Base-by-base conservation (phyloP, 2,329 filamentous ascomycete genomes). In the Aspergillus sp. region DNA sequence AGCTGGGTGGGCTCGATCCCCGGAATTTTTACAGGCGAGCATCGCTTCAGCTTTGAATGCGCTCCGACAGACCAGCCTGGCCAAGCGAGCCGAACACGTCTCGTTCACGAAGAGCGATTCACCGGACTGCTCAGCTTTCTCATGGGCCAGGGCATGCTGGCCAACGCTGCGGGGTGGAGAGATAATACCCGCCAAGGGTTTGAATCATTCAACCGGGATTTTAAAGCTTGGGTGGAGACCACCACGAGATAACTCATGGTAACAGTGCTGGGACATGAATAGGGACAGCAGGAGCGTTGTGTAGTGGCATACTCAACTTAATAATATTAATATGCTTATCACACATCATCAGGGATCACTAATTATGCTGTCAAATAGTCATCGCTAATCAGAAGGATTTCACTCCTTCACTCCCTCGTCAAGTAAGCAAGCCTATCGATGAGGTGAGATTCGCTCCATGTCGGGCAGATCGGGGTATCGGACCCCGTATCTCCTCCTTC, bases 31-130 rank as follows among this genome's bases (percentile, higher is more conserved):
- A 54, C 48, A 5, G 60, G 60, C 13, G 53, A 48, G 48, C 60
- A 62, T n/a, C 9, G 23, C 2, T 62, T 62, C 17, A 39, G 39
- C 17, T 62, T 62, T 32, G 57, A 57, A 41, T 32, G 28, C 10
- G 8, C 10, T 30, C 28, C 28, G 8, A 9, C 30, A 32, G 53
- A 25, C 15, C 12, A 57, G 3, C 17, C 50, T 3, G 30, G 8
- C 4, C 8, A n/a, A 10, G 8, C 17, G 2, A 38, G n/a, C 5
- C 47, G 43, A 47, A 62, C 60, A 4, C 47, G 48, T 6, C 25
- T 62, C 4, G 32, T 62, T 1, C 60, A 62, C 10, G 60, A 62
- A 19, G 60, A 62, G 48, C 30, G 9, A 2, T 62, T 62, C 28
- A 54, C 30, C 9, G 60, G 57, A 6, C 8, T 62, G 21, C 19